These are phyloP conservation scores for Atkinsonella hypoxylon DNA, from an alignment of 2,329 filamentous ascomycete genomes.

Conservation along the genomic window DNA sequence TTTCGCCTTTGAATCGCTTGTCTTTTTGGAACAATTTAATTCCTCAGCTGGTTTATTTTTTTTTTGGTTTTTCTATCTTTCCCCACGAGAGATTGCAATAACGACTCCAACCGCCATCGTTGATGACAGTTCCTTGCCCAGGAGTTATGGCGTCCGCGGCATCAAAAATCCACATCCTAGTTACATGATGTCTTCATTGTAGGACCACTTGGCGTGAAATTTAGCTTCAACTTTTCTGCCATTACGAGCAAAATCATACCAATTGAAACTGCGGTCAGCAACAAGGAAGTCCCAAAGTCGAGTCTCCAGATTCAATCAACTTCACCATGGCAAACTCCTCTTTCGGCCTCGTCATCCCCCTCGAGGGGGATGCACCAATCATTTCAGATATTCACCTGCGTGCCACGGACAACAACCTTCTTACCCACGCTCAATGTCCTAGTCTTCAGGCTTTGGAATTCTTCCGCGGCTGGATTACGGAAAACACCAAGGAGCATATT, in stretches of 20 bases:
- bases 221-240: neutral
- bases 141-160: neutral
- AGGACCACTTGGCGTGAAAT: neutral
- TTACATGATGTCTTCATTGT: neutral
- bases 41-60: no score
- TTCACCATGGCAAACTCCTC: neutral
- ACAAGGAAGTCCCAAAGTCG: neutral
- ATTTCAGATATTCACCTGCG: slow-evolving; percentile 22
- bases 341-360: slow-evolving; percentile 16
- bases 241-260: neutral
- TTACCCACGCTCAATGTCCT: slow-evolving; percentile 30
- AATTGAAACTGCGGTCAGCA: neutral
- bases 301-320: neutral
- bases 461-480: slow-evolving; percentile 19
- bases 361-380: slow-evolving; percentile 13
- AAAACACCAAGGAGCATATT: slow-evolving; percentile 19
- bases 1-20: no score
- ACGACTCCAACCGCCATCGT: neutral
- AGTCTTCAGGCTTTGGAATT: slow-evolving; percentile 16
- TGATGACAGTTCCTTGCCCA: neutral
- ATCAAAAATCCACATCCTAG: neutral
- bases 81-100: no score
- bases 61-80: neutral
- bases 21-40: no score
- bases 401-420: slow-evolving; percentile 26